A percentile compares a stretch with the other conserved stretches of the same genome.
Evolutionary conservation across 140 eudicot species (phyloP).

Genomic region (Cichorium intybus): DNA sequence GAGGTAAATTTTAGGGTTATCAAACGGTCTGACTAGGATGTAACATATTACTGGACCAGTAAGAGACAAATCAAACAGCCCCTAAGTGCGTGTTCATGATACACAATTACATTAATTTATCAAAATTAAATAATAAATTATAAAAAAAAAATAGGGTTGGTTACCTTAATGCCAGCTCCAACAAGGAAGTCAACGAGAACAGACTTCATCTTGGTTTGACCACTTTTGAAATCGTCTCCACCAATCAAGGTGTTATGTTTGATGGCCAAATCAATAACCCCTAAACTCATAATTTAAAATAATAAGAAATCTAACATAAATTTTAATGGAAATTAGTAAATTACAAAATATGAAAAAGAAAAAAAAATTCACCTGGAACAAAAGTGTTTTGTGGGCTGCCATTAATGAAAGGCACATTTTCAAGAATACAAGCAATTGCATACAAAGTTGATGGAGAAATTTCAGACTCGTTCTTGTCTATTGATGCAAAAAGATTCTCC

Average conservation of each 20-base stretch:
- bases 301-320: not conserved
- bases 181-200: constrained; percentile 99
- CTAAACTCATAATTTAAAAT: constrained; percentile 31
- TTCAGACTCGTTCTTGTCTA: constrained; percentile 86
- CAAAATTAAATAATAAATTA: too few species aligned
- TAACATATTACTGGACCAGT: too few species aligned
- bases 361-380: constrained; percentile 61
- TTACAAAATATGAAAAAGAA: not conserved
- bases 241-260: constrained; percentile 82
- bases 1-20: too few species aligned
- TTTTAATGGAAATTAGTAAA: too few species aligned
- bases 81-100: too few species aligned
- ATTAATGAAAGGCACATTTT: constrained; percentile 88
- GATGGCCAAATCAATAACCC: constrained; percentile 91
- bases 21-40: too few species aligned
- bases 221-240: constrained; percentile 98
- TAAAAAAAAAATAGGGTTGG: not conserved
- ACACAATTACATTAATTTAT: too few species aligned
- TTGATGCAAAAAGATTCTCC: constrained; percentile 76
- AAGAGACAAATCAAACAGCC: too few species aligned
- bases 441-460: constrained; percentile 92
- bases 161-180: constrained; percentile 99
- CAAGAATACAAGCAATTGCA: constrained; percentile 92
- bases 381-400: constrained; percentile 99
- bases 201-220: constrained; percentile 99